These are phyloP conservation scores for Naegleria gruberi DNA, from an alignment of 208 protist species.

Conservation along the genomic window DNA sequence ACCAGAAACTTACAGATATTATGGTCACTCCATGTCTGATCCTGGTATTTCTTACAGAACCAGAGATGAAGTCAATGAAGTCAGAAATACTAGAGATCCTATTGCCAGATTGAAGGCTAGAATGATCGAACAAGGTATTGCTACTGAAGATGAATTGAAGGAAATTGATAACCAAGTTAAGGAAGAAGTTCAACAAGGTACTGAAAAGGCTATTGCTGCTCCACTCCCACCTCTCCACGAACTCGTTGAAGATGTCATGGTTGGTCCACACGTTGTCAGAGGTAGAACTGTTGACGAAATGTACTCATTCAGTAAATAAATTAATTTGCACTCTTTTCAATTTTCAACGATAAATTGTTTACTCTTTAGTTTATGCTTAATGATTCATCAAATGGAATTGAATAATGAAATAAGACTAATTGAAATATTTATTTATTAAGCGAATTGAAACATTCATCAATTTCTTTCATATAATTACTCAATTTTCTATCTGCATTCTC, in stretches of 20 bases:
- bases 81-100: slow-evolving; percentile 74
- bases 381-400: no score
- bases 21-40: slow-evolving; percentile 96
- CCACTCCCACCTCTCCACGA: slow-evolving; percentile 55
- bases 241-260: slow-evolving; percentile 80
- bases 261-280: slow-evolving; percentile 30
- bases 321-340: no score
- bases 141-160: slow-evolving; percentile 86
- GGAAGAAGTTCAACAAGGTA: slow-evolving; percentile 76
- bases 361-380: no score
- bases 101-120: slow-evolving; percentile 72
- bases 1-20: slow-evolving; percentile 90
- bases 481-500: not conserved
- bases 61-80: slow-evolving; percentile 82
- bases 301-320: no score
- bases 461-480: not conserved
- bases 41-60: slow-evolving; percentile 91
- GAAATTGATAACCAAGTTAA: slow-evolving; percentile 74
- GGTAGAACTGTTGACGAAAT: not conserved
- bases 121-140: slow-evolving; percentile 66
- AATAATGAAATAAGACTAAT: no score
- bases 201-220: slow-evolving; percentile 69
- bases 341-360: no score
- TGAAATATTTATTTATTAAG: no score
- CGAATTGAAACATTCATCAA: not conserved